These are phyloP conservation scores for Rhizopus arrhizus DNA, from an alignment of 371 early-diverging fungal species.

Conservation along the genomic window DNA sequence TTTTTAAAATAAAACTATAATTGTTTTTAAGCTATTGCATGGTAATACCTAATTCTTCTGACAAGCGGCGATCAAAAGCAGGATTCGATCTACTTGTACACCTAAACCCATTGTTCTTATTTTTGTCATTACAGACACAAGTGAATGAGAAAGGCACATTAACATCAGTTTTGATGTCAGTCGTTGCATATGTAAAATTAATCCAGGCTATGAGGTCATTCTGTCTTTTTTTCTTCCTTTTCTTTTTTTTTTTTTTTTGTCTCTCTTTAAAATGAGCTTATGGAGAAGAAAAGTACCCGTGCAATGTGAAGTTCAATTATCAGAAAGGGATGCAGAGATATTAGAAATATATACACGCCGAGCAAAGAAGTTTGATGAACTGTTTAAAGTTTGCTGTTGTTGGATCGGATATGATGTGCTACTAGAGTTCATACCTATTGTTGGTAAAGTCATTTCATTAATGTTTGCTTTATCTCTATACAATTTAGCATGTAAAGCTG, in stretches of 20 bases:
- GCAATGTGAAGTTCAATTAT: constrained; percentile 25
- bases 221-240: constrained; percentile 7
- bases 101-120: too few species aligned
- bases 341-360: constrained; percentile 42
- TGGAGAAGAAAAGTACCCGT: constrained; percentile 19
- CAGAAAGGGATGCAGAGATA: constrained; percentile 41
- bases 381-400: constrained; percentile 52
- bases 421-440: constrained; percentile 51
- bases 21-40: not conserved
- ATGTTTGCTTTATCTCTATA: constrained; percentile 42
- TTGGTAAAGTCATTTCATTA: constrained; percentile 51
- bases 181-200: not conserved
- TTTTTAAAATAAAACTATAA: not conserved
- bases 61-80: constrained; percentile 1
- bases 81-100: not conserved
- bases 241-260: constrained; percentile 5
- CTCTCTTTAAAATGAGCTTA: constrained; percentile 12
- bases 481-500: constrained; percentile 40
- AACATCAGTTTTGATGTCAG: too few species aligned
- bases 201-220: not conserved
- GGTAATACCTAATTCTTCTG: not conserved
- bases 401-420: constrained; percentile 53
- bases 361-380: constrained; percentile 45
- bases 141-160: too few species aligned
- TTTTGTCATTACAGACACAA: too few species aligned